Evolutionary conservation across 2,329 filamentous ascomycete species (phyloP).

Genomic region (Trichoderma semiorbis): DNA sequence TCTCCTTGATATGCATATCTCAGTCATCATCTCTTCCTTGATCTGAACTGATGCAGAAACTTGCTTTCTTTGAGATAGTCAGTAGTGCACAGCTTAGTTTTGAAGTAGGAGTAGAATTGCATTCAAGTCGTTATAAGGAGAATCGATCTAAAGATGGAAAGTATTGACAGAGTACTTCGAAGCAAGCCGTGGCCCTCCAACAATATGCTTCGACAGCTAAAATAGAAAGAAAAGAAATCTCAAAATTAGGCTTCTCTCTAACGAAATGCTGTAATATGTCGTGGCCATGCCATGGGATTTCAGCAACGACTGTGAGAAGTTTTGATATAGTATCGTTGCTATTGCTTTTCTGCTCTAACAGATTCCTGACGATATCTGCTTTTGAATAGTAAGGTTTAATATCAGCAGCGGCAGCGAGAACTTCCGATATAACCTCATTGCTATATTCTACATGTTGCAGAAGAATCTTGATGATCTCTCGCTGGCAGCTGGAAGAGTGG

Average conservation of each 20-base stretch:
- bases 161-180: no score
- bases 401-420: no score
- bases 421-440: no score
- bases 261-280: no score
- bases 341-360: no score
- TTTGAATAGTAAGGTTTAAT: background rate
- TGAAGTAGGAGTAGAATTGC: background rate
- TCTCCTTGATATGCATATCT: no score
- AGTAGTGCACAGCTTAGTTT: background rate
- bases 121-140: background rate
- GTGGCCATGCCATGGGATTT: rapidly evolving
- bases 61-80: background rate
- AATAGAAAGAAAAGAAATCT: no score
- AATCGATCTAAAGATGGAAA: background rate
- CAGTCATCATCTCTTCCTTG: background rate
- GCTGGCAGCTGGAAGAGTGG: no score
- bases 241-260: no score
- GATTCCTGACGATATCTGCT: no score
- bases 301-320: background rate
- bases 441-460: background rate
- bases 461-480: background rate
- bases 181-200: no score
- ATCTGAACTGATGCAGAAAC: background rate
- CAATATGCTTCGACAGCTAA: no score
- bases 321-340: background rate